phyloP scores from a whole-genome alignment of 495 filamentous ascomycete genomes.

The Aspergillus incahuasiensis region DNA sequence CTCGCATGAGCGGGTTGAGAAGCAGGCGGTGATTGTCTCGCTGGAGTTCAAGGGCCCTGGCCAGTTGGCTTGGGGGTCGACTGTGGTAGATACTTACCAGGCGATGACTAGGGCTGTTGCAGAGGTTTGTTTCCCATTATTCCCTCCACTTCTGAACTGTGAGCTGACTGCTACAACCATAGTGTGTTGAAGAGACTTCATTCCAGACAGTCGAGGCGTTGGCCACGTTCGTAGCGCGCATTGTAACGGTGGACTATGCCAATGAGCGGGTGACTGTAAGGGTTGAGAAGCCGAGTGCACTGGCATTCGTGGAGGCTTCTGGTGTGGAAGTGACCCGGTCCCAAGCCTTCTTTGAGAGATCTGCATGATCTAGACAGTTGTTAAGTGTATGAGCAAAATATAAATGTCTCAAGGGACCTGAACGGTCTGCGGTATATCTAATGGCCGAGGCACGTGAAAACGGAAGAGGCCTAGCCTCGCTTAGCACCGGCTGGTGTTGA shows the following conservation, averaged over 20 bases:
- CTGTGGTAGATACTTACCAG: conserved; percentile 40
- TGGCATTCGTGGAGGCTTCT: conserved; percentile 51
- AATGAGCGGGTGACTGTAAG: conserved; percentile 48
- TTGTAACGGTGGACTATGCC: conserved; percentile 47
- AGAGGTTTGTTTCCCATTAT: conserved; percentile 29
- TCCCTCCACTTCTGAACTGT: conserved; percentile 4
- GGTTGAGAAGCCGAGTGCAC: conserved; percentile 55
- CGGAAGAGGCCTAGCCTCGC: conserved; percentile 15
- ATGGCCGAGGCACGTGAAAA: conserved; percentile 19
- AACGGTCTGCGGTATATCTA: conserved; percentile 1
- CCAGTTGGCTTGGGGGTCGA: conserved; percentile 38
- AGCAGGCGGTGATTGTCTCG: conserved; percentile 51
- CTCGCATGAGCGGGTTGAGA: conserved; percentile 53
- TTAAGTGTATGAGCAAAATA: not conserved
- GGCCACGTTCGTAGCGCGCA: conserved; percentile 49
- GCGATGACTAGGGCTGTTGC: conserved; percentile 41
- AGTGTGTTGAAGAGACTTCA: conserved; percentile 49
- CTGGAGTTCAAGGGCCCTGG: conserved; percentile 43
- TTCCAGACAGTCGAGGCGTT: conserved; percentile 56
- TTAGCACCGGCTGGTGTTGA: conserved; percentile 20
- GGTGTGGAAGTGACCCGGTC: conserved; percentile 54
- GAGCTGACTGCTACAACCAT: conserved; percentile 2
- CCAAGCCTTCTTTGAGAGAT: conserved; percentile 41
- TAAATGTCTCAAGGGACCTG: not conserved
- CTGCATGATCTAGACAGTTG: not conserved